Conservation (phyloP, 805 yeast species). For the Candida succiphila region DNA sequence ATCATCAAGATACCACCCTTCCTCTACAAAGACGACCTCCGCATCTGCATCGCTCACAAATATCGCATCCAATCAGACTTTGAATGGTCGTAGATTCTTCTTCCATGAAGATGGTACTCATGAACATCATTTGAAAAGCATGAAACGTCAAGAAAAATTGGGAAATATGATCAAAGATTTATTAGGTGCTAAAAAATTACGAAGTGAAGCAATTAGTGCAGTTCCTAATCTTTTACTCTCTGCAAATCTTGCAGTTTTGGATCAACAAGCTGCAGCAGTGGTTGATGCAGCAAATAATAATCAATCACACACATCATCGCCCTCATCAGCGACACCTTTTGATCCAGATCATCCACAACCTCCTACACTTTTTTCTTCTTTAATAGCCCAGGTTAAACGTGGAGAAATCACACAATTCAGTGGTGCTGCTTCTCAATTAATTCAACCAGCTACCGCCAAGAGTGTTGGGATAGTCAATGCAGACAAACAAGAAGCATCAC, state of each 20-base stretch:
- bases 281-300: conserved; percentile 13
- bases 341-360: conserved; percentile 28
- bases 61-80: background rate
- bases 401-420: conserved; percentile 22
- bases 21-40: too few relatives aligned
- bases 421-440: conserved; percentile 7
- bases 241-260: conserved; percentile 16
- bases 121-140: conserved; percentile 67
- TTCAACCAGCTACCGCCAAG: conserved; percentile 14
- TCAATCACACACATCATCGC: background rate
- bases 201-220: conserved; percentile 66
- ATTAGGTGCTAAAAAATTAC: conserved; percentile 60
- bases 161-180: conserved; percentile 67
- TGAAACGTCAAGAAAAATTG: conserved; percentile 70
- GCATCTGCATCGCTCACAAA: too few relatives aligned
- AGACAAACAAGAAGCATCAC: conserved; percentile 5
- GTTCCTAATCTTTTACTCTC: conserved; percentile 52
- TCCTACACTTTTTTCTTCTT: conserved; percentile 63
- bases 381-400: conserved; percentile 45
- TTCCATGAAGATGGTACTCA: conserved; percentile 65
- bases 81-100: conserved; percentile 33
- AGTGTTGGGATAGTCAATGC: conserved; percentile 6
- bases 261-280: conserved; percentile 17
- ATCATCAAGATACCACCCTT: conserved; percentile 2
- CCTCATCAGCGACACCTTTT: background rate